Evolutionary conservation across 177 flowering plant species (phyloP).

Genomic region (Vitis hybrid): DNA sequence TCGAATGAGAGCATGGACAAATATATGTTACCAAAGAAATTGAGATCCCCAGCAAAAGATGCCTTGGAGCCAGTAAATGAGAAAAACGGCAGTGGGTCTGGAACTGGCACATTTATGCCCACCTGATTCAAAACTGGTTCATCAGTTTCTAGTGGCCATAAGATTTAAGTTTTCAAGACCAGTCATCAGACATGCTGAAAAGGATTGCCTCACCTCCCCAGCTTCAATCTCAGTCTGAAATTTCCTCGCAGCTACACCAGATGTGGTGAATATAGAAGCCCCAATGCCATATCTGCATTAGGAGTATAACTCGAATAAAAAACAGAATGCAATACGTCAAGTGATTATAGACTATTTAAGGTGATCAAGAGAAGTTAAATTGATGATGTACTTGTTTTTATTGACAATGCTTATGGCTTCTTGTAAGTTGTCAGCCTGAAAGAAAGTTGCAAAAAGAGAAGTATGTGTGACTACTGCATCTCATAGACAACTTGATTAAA

Average conservation of each 20-base stretch:
- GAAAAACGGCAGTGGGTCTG: slow-evolving; percentile 74
- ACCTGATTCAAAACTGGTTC: slow-evolving; percentile 31
- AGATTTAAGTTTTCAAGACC: no score
- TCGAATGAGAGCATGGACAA: neutral
- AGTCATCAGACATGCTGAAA: no score
- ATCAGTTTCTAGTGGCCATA: no score
- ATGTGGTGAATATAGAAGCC: slow-evolving; percentile 63
- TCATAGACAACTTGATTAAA: no score
- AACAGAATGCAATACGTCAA: no score
- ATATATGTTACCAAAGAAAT: slow-evolving; percentile 52
- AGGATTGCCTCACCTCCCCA: slow-evolving; percentile 49
- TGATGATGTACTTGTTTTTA: slow-evolving; percentile 49
- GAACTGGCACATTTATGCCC: slow-evolving; percentile 74
- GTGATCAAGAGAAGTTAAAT: neutral
- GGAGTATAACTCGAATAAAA: neutral
- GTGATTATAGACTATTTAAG: neutral
- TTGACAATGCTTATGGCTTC: slow-evolving; percentile 67
- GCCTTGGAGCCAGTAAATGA: slow-evolving; percentile 75
- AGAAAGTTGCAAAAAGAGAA: neutral
- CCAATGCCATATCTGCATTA: slow-evolving; percentile 56
- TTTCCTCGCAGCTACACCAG: slow-evolving; percentile 59
- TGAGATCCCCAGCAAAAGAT: slow-evolving; percentile 70
- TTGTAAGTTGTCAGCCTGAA: slow-evolving; percentile 69
- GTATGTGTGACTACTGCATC: slow-evolving; percentile 1
- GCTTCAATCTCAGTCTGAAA: slow-evolving; percentile 64